Base-by-base conservation (phyloP, 768 basidiomycete species). In the Panus rudis region DNA sequence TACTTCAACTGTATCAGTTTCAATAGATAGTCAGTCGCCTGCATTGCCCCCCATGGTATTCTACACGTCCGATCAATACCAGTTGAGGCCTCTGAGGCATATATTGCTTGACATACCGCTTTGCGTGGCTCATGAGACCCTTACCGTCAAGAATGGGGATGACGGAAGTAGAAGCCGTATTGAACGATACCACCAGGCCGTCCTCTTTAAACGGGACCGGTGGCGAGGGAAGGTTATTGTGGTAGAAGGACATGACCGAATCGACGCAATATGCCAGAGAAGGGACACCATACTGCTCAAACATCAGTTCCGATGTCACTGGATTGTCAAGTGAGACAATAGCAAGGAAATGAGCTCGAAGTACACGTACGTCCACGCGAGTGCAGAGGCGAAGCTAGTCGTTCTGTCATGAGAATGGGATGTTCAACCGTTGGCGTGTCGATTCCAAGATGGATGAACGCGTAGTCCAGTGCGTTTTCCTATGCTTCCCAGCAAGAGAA, bases 291-390 rank as follows among this genome's bases (percentile, higher is more conserved):
- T 98, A 99, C 34, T 81, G 74, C 65, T 99, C 96, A 57, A 99
- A 99, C 65, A 99, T 78, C 23, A 99, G 79, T 57, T 99, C 96
- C 0, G 92, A 92, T 7, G 92, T 94, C 43, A 96, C 91, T 93
- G 55, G 33, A 33, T 39, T 10, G 11, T 11, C 41, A 44, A 34
- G 20, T 17, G 22, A 21, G 21, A 52, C 20, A 45, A 24, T 20
- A 17, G 31, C 20, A 17, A n/a, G 49, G 4, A 19, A 41, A 35
- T 33, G 2, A 31, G 25, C 10, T 11, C 6, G n/a, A n/a, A n/a
- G 8, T 28, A 19, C 3, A 75, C 90, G 43, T 59, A 94, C 93
- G 59, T 32, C 83, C 76, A 57, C 96, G 71, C 2, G 91, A 96
- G 62, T 93, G 89, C 17, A 93, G 60, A 0, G 92, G 92, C 20